Percentiles rank a stretch among this genome's conserved stretches.
These are phyloP conservation scores for Zea mays DNA, from an alignment of 176 grass and related monocot genomes.

Conservation along the genomic window DNA sequence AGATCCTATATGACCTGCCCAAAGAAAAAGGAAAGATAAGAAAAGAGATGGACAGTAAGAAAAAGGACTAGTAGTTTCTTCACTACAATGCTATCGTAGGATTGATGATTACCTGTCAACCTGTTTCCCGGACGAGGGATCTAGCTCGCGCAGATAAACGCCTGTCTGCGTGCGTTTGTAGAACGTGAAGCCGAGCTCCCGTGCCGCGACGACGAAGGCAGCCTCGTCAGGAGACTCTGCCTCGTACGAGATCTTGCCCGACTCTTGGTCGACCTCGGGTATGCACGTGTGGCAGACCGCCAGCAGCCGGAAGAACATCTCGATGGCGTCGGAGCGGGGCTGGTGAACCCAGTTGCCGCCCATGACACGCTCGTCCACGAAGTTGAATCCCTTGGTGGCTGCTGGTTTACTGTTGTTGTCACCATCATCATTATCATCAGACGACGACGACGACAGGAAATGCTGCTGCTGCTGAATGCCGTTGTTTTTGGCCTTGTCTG, in stretches of 20 bases:
- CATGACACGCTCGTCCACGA: slow-evolving; percentile 77
- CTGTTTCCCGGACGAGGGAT: slow-evolving; percentile 51
- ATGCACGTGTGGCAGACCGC: slow-evolving; percentile 88
- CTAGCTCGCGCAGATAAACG: slow-evolving; percentile 64
- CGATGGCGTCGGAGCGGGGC: slow-evolving; percentile 43
- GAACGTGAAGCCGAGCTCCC: slow-evolving; percentile 80
- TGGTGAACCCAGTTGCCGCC: slow-evolving; percentile 69
- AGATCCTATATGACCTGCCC: slow-evolving; percentile 64
- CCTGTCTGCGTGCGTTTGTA: slow-evolving; percentile 68
- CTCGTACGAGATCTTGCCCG: slow-evolving; percentile 75
- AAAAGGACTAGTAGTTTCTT: not conserved
- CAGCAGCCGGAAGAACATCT: slow-evolving; percentile 69
- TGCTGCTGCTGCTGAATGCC: slow-evolving; percentile 9
- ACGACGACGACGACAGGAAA: no score
- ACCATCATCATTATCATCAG: no score
- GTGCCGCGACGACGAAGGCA: slow-evolving; percentile 77
- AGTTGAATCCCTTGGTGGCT: slow-evolving; percentile 79
- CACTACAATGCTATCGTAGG: no score
- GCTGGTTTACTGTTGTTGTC: not conserved
- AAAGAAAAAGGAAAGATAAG: not conserved
- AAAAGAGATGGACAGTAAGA: not conserved
- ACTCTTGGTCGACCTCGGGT: slow-evolving; percentile 69
- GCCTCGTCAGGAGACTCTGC: slow-evolving; percentile 96
- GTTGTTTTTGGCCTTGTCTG: not conserved
- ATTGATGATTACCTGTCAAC: slow-evolving; percentile 53